A percentile compares a stretch with the other conserved stretches of the same genome.
These are phyloP conservation scores for Calonectria fujianensis DNA, from an alignment of 2,329 filamentous ascomycete genomes.

Conservation along the genomic window DNA sequence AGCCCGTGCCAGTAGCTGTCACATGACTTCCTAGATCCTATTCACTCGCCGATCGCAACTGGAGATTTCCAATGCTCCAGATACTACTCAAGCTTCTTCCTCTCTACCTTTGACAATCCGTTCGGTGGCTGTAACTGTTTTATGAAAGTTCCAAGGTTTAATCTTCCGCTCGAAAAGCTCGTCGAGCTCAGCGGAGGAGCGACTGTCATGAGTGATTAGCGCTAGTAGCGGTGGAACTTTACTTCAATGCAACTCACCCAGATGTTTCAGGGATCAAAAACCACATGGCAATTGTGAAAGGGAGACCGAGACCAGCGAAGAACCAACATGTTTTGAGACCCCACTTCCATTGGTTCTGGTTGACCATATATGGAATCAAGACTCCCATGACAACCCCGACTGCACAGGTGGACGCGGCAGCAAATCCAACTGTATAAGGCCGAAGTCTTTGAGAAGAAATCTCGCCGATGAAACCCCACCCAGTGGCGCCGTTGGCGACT, in stretches of 20 bases:
- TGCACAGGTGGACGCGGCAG: slow-evolving; percentile 53
- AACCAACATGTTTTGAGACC: slow-evolving; percentile 57
- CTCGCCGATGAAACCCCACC: slow-evolving; percentile 58
- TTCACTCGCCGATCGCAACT: no score
- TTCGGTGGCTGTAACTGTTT: slow-evolving; percentile 20
- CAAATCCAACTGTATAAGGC: slow-evolving; percentile 56
- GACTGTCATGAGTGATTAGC: not conserved
- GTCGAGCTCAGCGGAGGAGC: slow-evolving; percentile 30
- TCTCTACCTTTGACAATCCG: not conserved
- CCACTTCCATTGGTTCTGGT: slow-evolving; percentile 56
- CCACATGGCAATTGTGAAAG: slow-evolving; percentile 20
- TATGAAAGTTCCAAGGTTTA: slow-evolving; percentile 32
- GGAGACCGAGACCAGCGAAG: slow-evolving; percentile 51
- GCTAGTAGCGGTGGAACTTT: not conserved
- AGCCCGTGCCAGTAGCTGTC: no score
- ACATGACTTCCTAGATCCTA: no score
- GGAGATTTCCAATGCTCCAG: no score
- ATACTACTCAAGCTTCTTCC: no score
- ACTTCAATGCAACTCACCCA: not conserved
- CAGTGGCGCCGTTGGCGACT: slow-evolving; percentile 51
- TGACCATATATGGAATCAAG: slow-evolving; percentile 58
- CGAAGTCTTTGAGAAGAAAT: slow-evolving; percentile 61
- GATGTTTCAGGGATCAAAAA: slow-evolving; percentile 22
- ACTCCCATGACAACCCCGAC: slow-evolving; percentile 51
- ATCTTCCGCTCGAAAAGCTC: slow-evolving; percentile 36